Percentiles rank a stretch among this genome's conserved stretches.
These are phyloP conservation scores for Solanum infundibuliforme DNA, from an alignment of 257 asterid species.

Conservation along the genomic window DNA sequence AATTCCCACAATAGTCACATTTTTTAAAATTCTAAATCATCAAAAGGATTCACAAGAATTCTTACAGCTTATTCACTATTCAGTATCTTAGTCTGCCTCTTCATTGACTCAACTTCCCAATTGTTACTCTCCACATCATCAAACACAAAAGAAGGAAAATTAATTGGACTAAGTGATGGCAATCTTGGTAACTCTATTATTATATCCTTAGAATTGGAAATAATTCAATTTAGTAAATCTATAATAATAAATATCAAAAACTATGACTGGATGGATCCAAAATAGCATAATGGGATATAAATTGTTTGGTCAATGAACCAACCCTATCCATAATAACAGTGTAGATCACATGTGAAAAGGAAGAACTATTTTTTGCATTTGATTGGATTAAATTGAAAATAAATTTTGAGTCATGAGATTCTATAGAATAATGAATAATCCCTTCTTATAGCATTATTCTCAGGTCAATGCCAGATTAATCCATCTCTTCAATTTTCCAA, in stretches of 20 bases:
- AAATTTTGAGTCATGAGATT: background rate
- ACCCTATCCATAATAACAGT: background rate
- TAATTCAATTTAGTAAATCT: background rate
- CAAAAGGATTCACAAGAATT: background rate
- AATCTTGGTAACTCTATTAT: background rate
- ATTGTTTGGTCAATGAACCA: background rate
- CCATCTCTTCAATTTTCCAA: background rate
- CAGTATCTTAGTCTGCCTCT: background rate
- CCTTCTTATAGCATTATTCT: background rate
- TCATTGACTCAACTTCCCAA: background rate
- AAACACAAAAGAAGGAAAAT: background rate
- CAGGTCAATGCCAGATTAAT: background rate
- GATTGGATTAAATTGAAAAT: background rate
- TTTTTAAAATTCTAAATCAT: background rate
- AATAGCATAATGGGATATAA: background rate
- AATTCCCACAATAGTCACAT: background rate
- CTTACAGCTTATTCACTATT: background rate
- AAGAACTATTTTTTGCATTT: background rate
- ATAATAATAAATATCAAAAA: constrained; percentile 4
- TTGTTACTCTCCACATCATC: background rate
- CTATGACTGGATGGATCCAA: constrained; percentile 2
- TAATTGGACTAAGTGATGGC: background rate
- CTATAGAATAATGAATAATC: background rate
- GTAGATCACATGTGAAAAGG: background rate
- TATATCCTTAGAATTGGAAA: background rate